Evolutionary conservation across 768 basidiomycete species (phyloP).

Genomic region (Mrakia gelida): DNA sequence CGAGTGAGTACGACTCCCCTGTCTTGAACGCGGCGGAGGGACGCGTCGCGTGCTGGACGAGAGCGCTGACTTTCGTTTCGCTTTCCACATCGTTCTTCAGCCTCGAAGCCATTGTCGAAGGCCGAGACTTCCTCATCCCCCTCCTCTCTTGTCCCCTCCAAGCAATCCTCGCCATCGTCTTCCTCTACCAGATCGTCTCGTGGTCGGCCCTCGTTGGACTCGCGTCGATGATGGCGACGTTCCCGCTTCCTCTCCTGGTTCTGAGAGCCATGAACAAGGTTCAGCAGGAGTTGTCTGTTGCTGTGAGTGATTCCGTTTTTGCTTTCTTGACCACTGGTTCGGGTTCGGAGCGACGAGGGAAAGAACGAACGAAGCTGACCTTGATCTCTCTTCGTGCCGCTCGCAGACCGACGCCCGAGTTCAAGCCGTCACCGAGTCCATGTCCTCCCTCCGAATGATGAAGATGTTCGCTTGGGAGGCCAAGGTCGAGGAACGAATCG

Average conservation of each 20-base stretch:
- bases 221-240: slow-evolving; percentile 49
- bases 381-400: slow-evolving; percentile 35
- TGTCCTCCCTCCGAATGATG: slow-evolving; percentile 57
- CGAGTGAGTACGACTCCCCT: not conserved
- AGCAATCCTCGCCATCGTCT: slow-evolving; percentile 47
- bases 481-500: slow-evolving; percentile 55
- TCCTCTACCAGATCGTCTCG: slow-evolving; percentile 52
- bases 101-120: slow-evolving; percentile 48
- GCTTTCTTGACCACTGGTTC: no score
- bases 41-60: no score
- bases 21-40: not conserved
- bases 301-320: slow-evolving; percentile 55
- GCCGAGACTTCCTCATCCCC: slow-evolving; percentile 42
- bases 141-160: not conserved
- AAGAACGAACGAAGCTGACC: no score
- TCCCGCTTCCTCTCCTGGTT: slow-evolving; percentile 58
- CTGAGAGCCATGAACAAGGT: slow-evolving; percentile 50
- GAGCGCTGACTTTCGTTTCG: not conserved
- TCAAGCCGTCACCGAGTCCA: slow-evolving; percentile 56
- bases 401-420: slow-evolving; percentile 55
- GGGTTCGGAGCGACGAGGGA: no score
- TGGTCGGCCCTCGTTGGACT: slow-evolving; percentile 61
- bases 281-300: slow-evolving; percentile 50
- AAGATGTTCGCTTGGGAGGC: slow-evolving; percentile 61
- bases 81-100: slow-evolving; percentile 52